A percentile compares a stretch with the other conserved stretches of the same genome.
These are phyloP conservation scores for Solanum hybrid DNA, from an alignment of 305 asterid genomes.

Conservation along the genomic window DNA sequence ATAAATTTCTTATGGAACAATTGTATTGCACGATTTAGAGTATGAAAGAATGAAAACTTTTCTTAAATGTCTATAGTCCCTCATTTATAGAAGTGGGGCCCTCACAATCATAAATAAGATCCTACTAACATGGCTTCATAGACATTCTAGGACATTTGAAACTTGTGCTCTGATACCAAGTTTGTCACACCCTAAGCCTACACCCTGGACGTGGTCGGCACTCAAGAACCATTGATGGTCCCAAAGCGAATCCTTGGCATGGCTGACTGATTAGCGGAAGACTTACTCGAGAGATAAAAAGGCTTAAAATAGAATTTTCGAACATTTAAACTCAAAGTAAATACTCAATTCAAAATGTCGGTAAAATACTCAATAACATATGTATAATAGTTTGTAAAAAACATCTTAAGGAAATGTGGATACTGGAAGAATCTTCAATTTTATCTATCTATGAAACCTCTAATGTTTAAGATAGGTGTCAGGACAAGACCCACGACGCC, in stretches of 20 bases:
- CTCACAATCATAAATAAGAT: background rate
- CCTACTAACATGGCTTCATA: background rate
- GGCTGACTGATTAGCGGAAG: background rate
- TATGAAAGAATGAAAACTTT: too few species aligned
- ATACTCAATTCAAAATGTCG: background rate
- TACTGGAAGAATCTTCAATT: background rate
- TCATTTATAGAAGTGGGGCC: background rate
- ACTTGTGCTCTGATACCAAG: background rate
- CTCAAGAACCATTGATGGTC: background rate
- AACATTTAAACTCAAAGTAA: background rate
- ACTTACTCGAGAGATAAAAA: background rate
- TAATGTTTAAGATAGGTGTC: background rate
- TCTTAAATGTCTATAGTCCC: background rate
- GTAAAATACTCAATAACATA: background rate
- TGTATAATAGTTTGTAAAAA: background rate
- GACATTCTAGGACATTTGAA: background rate
- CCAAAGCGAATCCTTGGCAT: background rate
- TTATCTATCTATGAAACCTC: background rate
- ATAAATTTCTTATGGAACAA: background rate
- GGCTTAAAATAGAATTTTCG: background rate
- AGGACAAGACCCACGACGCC: background rate
- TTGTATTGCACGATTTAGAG: background rate
- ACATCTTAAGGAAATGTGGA: background rate
- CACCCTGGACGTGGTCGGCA: background rate
- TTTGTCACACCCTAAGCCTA: background rate